Evolutionary conservation across 208 protist species (phyloP).

Genomic region (Wallacemonas sp.): DNA sequence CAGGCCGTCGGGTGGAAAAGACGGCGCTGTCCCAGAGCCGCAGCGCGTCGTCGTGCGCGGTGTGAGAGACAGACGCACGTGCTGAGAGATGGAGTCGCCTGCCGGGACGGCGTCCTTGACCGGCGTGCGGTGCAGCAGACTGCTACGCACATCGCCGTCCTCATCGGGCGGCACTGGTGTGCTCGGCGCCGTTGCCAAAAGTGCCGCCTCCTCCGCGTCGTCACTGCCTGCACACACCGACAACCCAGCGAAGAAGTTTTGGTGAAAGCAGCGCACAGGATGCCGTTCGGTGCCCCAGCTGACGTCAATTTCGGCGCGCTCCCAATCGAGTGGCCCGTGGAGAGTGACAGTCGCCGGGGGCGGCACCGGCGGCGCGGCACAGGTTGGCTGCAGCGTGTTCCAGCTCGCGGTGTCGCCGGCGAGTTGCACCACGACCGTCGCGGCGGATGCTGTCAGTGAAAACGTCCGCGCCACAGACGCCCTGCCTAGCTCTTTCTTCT

Average conservation of each 20-base stretch:
- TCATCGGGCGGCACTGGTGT: background rate
- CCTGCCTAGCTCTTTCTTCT: too few relatives aligned
- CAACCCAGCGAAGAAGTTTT: background rate
- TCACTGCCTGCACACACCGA: background rate
- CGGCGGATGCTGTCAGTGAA: too few relatives aligned
- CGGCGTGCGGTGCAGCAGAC: background rate
- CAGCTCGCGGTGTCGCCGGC: background rate
- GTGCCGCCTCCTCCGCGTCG: background rate
- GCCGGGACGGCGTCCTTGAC: background rate
- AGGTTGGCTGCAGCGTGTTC: background rate
- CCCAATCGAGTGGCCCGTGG: background rate
- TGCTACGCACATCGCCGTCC: background rate
- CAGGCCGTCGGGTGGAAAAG: background rate
- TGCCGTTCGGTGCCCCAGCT: too few relatives aligned
- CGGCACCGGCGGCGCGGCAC: too few relatives aligned
- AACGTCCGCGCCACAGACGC: too few relatives aligned
- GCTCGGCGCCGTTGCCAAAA: background rate
- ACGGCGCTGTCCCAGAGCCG: background rate
- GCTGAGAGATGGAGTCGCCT: constrained; percentile 20
- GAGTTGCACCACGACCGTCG: too few relatives aligned
- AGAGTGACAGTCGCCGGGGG: background rate
- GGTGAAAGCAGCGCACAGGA: constrained; percentile 4
- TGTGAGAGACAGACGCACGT: constrained; percentile 18
- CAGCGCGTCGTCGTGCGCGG: background rate
- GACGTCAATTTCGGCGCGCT: background rate